These are phyloP conservation scores for Tolypocladium nubicola DNA, from an alignment of 2,329 filamentous ascomycete species.

Conservation along the genomic window DNA sequence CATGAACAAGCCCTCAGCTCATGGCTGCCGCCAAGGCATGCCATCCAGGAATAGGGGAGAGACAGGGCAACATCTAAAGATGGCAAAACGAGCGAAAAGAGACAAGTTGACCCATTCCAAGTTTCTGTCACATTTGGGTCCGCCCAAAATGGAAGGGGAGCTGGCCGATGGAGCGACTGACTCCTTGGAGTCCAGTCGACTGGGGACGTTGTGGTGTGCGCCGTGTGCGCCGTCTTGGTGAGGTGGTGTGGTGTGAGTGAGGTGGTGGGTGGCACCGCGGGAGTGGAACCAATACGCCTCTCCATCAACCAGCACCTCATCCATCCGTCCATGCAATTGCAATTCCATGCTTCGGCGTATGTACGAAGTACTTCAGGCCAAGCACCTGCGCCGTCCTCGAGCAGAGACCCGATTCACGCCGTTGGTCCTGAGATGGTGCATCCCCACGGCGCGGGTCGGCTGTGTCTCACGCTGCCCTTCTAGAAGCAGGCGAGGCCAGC, in stretches of 20 bases:
- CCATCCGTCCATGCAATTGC: not conserved
- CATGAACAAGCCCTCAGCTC: not conserved
- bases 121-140: not conserved
- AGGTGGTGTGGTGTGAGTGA: not conserved
- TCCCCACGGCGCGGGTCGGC: not conserved
- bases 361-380: not conserved
- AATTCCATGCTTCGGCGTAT: not conserved
- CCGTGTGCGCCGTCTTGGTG: not conserved
- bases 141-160: not conserved
- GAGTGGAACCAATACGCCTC: not conserved
- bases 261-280: not conserved
- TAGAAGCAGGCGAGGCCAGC: conserved; percentile 5
- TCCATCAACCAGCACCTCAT: not conserved
- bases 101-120: not conserved
- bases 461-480: conserved; percentile 6
- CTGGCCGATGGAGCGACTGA: not conserved
- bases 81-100: not conserved
- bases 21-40: not conserved
- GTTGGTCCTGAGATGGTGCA: conserved; percentile 1
- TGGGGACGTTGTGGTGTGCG: not conserved
- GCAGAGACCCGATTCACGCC: not conserved
- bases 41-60: not conserved
- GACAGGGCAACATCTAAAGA: not conserved
- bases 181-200: not conserved
- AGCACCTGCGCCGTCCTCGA: not conserved